phyloP scores from a whole-genome alignment of 2,329 filamentous ascomycete genomes.

The Arthrobotrys conoides region DNA sequence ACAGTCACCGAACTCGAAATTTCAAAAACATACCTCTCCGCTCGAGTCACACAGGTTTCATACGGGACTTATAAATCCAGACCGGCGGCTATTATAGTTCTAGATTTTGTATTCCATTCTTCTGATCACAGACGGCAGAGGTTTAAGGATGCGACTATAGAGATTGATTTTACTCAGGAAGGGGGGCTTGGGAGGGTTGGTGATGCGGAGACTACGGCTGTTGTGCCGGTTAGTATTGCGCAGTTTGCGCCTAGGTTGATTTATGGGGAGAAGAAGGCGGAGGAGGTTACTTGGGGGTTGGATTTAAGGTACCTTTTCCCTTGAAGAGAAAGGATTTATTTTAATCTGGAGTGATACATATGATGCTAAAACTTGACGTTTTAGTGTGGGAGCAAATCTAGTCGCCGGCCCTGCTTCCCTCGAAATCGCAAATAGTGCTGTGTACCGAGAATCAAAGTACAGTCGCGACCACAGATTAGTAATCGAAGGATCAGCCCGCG shows the following conservation, averaged over 20 bases:
- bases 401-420: conserved; percentile 43
- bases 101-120: conserved; percentile 49
- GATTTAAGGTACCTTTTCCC: conserved; percentile 36
- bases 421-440: conserved; percentile 43
- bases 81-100: conserved; percentile 33
- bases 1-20: conserved; percentile 46
- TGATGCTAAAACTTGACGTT: neutral
- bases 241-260: conserved; percentile 53
- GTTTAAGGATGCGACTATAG: conserved; percentile 51
- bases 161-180: conserved; percentile 54
- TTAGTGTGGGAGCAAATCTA: conserved; percentile 41
- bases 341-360: too few species aligned
- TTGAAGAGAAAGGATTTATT: neutral
- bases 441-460: conserved; percentile 48
- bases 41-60: conserved; percentile 37
- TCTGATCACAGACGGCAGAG: conserved; percentile 44
- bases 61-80: conserved; percentile 40
- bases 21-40: conserved; percentile 55
- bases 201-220: neutral
- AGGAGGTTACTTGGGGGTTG: conserved; percentile 48
- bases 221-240: conserved; percentile 29
- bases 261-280: conserved; percentile 52
- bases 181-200: conserved; percentile 8
- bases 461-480: conserved; percentile 44
- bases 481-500: conserved; percentile 47